Evolutionary conservation across 768 basidiomycete genomes (phyloP).

Genomic region (Fibroporia radiculosa): DNA sequence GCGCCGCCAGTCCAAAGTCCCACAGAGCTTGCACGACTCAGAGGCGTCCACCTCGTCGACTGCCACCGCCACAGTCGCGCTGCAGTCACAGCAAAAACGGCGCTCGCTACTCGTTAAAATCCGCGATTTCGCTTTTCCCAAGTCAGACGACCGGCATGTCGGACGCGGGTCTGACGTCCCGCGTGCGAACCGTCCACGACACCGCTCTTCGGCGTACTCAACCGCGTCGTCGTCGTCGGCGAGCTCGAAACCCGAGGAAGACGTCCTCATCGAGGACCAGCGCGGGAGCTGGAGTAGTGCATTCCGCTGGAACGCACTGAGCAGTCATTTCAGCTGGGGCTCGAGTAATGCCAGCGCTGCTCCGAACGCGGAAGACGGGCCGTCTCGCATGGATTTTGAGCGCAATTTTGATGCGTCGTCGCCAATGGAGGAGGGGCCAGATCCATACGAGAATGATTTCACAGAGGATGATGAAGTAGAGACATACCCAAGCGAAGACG

Average conservation of each 20-base stretch:
- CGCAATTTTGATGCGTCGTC: slow-evolving; percentile 35
- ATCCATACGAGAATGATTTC: slow-evolving; percentile 16
- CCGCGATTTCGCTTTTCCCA: slow-evolving; percentile 41
- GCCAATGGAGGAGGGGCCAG: slow-evolving; percentile 21
- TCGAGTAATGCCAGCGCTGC: slow-evolving; percentile 17
- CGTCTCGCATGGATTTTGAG: slow-evolving; percentile 37
- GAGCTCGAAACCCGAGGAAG: slow-evolving; percentile 21
- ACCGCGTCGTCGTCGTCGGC: slow-evolving; percentile 16
- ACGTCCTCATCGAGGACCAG: slow-evolving; percentile 19
- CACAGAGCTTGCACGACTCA: slow-evolving; percentile 32
- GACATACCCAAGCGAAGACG: slow-evolving; percentile 18
- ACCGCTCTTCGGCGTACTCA: slow-evolving; percentile 21
- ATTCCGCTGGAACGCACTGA: slow-evolving; percentile 35
- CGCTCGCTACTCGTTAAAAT: slow-evolving; percentile 30
- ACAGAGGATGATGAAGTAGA: slow-evolving; percentile 20
- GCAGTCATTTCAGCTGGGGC: slow-evolving; percentile 31
- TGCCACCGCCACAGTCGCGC: slow-evolving; percentile 7
- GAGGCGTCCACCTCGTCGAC: slow-evolving; percentile 20
- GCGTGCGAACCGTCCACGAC: slow-evolving; percentile 27
- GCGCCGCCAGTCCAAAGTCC: slow-evolving; percentile 30
- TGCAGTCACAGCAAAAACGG: slow-evolving; percentile 9
- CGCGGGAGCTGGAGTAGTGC: slow-evolving; percentile 27
- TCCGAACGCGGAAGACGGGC: slow-evolving; percentile 17
- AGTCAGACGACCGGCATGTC: slow-evolving; percentile 34
- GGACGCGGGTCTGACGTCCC: slow-evolving; percentile 36